Evolutionary conservation across 495 filamentous ascomycete genomes (phyloP).

Genomic region (Xylaria venustula): DNA sequence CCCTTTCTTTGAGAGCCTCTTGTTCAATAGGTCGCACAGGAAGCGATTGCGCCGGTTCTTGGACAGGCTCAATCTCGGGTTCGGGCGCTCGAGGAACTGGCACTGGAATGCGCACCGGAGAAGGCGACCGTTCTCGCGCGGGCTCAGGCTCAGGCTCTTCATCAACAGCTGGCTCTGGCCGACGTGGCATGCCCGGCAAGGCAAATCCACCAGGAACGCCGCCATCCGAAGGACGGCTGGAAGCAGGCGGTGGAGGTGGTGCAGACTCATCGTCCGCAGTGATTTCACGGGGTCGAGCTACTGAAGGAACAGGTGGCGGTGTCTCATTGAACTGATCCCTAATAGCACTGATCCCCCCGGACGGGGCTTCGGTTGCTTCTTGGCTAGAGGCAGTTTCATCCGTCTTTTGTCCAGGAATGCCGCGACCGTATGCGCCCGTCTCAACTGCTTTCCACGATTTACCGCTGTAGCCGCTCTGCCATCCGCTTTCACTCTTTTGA

Average conservation of each 20-base stretch:
- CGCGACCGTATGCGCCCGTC: constrained; percentile 66
- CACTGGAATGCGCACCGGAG: constrained; percentile 84
- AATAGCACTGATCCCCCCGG: constrained; percentile 63
- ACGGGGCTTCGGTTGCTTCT: constrained; percentile 42
- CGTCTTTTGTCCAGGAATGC: constrained; percentile 56
- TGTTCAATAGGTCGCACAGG: constrained; percentile 52
- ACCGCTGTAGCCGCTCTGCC: constrained; percentile 86
- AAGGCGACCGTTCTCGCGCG: constrained; percentile 48
- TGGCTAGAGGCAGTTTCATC: constrained; percentile 49
- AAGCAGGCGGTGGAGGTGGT: constrained; percentile 58
- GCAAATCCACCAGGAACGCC: constrained; percentile 59
- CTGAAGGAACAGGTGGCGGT: constrained; percentile 60
- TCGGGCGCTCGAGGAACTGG: constrained; percentile 68
- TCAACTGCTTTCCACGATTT: constrained; percentile 86
- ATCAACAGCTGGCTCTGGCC: constrained; percentile 55
- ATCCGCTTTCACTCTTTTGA: constrained; percentile 68
- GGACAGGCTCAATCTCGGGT: constrained; percentile 52
- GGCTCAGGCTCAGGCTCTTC: constrained; percentile 38
- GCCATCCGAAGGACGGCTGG: constrained; percentile 50
- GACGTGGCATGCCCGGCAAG: constrained; percentile 69
- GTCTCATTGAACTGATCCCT: constrained; percentile 75
- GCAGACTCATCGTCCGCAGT: constrained; percentile 40
- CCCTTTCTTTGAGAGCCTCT: constrained; percentile 59
- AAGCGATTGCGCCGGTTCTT: constrained; percentile 45
- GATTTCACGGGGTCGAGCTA: constrained; percentile 29